Evolutionary conservation across 78 protist genomes (phyloP).

Genomic region (Mastigamoeba balamuthi): DNA sequence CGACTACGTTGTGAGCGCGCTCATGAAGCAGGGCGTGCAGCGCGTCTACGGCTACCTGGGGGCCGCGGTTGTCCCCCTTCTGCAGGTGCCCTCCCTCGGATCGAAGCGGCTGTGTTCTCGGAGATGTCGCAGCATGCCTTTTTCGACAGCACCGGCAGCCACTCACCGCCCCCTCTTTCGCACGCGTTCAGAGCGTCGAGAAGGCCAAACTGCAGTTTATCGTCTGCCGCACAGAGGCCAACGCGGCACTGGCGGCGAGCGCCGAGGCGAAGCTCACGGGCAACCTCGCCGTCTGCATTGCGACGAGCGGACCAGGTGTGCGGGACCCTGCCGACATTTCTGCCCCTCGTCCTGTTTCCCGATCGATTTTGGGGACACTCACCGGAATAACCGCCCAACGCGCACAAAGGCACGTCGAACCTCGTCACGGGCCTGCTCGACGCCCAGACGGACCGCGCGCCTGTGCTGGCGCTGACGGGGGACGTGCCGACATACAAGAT

Average conservation of each 20-base stretch:
- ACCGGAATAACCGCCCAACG: no score
- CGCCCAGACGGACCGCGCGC: not conserved
- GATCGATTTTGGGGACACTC: no score
- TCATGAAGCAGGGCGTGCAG: not conserved
- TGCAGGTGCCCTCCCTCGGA: no score
- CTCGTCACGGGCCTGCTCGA: not conserved
- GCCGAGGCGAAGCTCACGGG: not conserved
- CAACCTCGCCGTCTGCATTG: not conserved
- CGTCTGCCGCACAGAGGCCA: not conserved
- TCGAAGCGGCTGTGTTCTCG: no score
- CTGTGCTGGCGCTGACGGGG: not conserved
- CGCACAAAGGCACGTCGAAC: not conserved
- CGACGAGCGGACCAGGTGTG: not conserved
- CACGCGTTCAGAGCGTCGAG: no score
- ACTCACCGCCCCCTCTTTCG: no score
- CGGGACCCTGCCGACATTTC: no score
- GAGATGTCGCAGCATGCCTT: no score
- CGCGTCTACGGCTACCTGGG: not conserved
- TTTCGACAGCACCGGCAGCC: no score
- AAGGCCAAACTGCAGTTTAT: no score
- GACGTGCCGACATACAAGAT: not conserved
- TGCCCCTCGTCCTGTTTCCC: no score
- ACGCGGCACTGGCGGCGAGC: not conserved
- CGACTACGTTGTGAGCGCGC: not conserved
- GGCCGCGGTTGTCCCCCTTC: not conserved